Evolutionary conservation across 805 yeast genomes (phyloP).

Genomic region (Wickerhamomyces kurtzmanii): DNA sequence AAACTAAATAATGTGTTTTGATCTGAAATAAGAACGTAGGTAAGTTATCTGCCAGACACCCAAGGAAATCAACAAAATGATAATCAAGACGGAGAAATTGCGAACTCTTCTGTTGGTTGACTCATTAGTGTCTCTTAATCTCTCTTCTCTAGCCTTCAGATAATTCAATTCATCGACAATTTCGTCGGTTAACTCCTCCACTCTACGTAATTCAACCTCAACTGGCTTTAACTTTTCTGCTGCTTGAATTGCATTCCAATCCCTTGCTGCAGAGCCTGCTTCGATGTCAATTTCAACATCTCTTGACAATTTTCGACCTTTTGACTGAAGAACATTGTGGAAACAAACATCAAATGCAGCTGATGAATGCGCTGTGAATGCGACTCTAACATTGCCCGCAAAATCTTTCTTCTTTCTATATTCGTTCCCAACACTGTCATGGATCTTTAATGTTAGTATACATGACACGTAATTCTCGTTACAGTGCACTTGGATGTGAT

Average conservation of each 20-base stretch:
- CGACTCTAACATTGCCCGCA: slow-evolving; percentile 61
- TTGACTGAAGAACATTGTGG: slow-evolving; percentile 42
- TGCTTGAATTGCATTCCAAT: slow-evolving; percentile 93
- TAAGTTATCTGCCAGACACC: slow-evolving; percentile 92
- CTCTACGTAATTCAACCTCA: slow-evolving; percentile 80
- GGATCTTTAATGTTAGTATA: too few relatives aligned
- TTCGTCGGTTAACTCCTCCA: slow-evolving; percentile 82
- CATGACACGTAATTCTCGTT: slow-evolving; percentile 10
- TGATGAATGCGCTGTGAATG: slow-evolving; percentile 75
- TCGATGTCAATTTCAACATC: slow-evolving; percentile 86
- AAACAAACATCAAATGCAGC: slow-evolving; percentile 91
- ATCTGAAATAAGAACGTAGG: slow-evolving; percentile 84
- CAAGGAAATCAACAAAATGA: slow-evolving; percentile 60
- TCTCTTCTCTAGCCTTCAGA: slow-evolving; percentile 79
- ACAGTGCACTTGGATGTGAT: too few relatives aligned
- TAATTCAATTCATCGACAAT: slow-evolving; percentile 72
- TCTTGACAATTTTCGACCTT: slow-evolving; percentile 42
- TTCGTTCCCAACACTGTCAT: slow-evolving; percentile 80
- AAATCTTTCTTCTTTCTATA: slow-evolving; percentile 71
- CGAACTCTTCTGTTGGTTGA: slow-evolving; percentile 90
- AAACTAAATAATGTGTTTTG: slow-evolving; percentile 61
- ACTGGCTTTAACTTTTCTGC: slow-evolving; percentile 88
- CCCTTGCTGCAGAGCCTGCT: slow-evolving; percentile 94
- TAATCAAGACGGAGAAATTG: slow-evolving; percentile 67
- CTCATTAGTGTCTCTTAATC: slow-evolving; percentile 94